Base-by-base conservation (phyloP, 2,329 filamentous ascomycete genomes). In the Arthrocladium fulminans region DNA sequence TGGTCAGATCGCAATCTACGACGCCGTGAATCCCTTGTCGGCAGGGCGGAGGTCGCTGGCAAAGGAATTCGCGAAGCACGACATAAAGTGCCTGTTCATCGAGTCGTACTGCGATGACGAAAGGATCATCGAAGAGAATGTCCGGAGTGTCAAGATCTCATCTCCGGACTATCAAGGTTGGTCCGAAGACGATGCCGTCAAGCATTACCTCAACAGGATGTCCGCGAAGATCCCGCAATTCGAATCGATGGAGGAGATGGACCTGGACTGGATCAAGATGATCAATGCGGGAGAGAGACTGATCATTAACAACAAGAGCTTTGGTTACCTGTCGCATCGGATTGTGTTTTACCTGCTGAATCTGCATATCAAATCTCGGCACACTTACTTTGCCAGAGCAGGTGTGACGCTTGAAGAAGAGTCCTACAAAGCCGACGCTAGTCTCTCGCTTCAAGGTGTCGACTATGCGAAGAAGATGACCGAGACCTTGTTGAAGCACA, bases 331-430 rank as follows among this genome's bases (percentile, higher is more conserved):
- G 25, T 94, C 89, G 0, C 89, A 98, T 65, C 82, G 92, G 52
- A 98, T 98, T 57, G 90, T 98, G 48, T 98, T 98, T 68, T 98
- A 97, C 66, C 80, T 98, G 40, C 86, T 95, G 62, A 98, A 98
- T 61, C 74, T 97, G 20, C 92, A 98, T 67, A 96, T 96, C 73
- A 97, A 98, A 67, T 85, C 85, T 42, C 53, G 57, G 27, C 50
- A 61, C 45, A 46, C 54, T 25, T 49, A 55, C 43, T 59, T 50
- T 54, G 40, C 47, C n/a, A 53, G 73, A 67, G 80, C 90, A 44
- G 92, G 92, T 30, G 84, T 86, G 5, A 87, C 90, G 0, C 76
- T 79, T n/a, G 86, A 92, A 54, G 86, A 92, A 54, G 88, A 94
- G 58, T 88, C 84, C 8, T 97, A 92, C 76, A 95, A 92, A 63